These are phyloP conservation scores for Protomyces pachydermus DNA, from an alignment of 1,139 yeast species.

Conservation along the genomic window DNA sequence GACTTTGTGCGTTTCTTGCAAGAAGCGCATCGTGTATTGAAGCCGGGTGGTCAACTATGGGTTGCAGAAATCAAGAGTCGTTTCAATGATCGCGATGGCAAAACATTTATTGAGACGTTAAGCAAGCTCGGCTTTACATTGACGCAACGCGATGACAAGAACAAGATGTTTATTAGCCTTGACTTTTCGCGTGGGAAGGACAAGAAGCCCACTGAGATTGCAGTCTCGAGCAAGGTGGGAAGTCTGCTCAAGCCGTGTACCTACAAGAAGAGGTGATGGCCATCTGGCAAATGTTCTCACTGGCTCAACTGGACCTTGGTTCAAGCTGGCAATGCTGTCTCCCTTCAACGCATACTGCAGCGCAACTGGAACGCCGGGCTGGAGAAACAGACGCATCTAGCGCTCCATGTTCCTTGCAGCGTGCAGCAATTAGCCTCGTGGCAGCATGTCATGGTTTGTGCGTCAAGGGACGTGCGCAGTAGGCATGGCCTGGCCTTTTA, in stretches of 20 bases:
- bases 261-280: conserved; percentile 69
- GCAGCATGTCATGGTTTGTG: no score
- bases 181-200: conserved; percentile 69
- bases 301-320: no score
- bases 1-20: conserved; percentile 84
- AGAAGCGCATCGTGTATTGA: conserved; percentile 81
- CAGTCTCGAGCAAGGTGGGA: conserved; percentile 77
- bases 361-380: no score
- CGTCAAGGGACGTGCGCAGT: no score
- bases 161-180: conserved; percentile 90
- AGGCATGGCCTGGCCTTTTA: no score
- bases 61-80: conserved; percentile 95
- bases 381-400: no score
- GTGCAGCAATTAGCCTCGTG: no score
- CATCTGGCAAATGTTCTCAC: not conserved
- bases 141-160: conserved; percentile 75
- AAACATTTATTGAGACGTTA: conserved; percentile 71
- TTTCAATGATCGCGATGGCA: conserved; percentile 56
- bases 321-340: no score
- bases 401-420: no score
- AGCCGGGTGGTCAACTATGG: conserved; percentile 93
- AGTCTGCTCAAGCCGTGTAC: conserved; percentile 94
- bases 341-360: not conserved
- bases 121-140: conserved; percentile 80
- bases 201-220: conserved; percentile 38